phyloP scores from a whole-genome alignment of 73 alveolate species.

The Durusdinium trenchii region DNA sequence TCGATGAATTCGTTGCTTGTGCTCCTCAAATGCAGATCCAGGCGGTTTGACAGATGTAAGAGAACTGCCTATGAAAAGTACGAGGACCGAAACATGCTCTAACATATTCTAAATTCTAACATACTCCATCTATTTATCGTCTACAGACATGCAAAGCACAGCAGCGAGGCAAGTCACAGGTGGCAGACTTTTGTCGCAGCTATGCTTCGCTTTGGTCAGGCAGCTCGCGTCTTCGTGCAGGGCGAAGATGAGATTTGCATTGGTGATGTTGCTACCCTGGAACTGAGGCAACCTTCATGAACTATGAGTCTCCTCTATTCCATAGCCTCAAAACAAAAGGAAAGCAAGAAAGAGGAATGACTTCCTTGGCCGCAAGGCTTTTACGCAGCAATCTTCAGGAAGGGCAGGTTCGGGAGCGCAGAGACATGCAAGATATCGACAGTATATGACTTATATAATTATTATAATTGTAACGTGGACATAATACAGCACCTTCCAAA shows the following conservation, averaged over 20 bases:
- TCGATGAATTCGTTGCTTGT: slow-evolving; percentile 78
- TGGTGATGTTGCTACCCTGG: slow-evolving; percentile 87
- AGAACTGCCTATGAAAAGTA: too few species aligned
- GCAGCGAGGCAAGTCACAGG: too few species aligned
- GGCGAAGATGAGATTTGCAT: slow-evolving; percentile 81
- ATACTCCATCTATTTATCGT: too few species aligned
- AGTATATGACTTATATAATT: neutral
- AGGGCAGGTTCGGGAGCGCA: slow-evolving; percentile 15
- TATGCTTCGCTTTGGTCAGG: neutral
- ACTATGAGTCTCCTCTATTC: too few species aligned
- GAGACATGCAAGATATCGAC: neutral
- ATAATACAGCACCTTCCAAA: neutral
- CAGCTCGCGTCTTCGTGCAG: slow-evolving; percentile 72
- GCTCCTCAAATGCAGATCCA: slow-evolving; percentile 87
- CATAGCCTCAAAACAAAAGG: too few species aligned
- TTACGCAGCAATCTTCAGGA: slow-evolving; percentile 63
- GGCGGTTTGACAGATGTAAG: neutral
- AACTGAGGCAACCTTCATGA: slow-evolving; percentile 13
- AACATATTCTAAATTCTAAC: too few species aligned
- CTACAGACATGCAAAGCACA: too few species aligned
- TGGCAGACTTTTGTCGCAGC: too few species aligned
- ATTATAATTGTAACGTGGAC: neutral
- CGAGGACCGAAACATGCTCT: too few species aligned
- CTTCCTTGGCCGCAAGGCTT: slow-evolving; percentile 5
- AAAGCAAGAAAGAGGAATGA: too few species aligned